Evolutionary conservation across 306 rosid species (phyloP), one percentile per base, ranked within the genome.

Genomic region (Elaeagnus macrophylla): DNA sequence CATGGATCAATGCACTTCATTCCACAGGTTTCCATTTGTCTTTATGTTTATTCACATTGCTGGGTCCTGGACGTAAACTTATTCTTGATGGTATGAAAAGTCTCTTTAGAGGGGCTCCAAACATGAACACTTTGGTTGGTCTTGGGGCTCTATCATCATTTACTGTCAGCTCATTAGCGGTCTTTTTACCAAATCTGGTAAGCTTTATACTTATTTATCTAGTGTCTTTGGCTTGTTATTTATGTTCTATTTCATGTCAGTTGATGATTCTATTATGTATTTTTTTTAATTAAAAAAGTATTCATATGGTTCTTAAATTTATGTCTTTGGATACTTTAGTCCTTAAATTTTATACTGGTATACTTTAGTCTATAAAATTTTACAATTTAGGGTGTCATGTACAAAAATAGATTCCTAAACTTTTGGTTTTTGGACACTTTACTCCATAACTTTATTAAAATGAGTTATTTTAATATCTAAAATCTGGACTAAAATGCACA

Each of bases 71-170:
- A 51, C 95, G 95, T 69, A 85, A 72, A 59, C 95, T 83, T 67
- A 86, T 90, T 60, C 53, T 83, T 48, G 97, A 90, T 62, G 97
- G 97, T 60, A 61, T 86, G 71, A 86, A 77, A 72, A 90, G 97
- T 56, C 90, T 90, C 62, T 52, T 78, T 37, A 90, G 71, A 82
- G 72, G 77, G 71, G 75, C 89, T 5, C 97, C 97, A 60, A 90
- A 90, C 75, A 90, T 90, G 97, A 90, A 90, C 67, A 83, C 94
- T 61, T 74, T 90, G 78, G 97, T 90, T 69, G 94, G 94, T 81
- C 91, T 90, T 60, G 97, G 97, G 61, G 94, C 97, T 71, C 32
- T 90, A 65, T 90, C 97, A n/a, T 90, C 97, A 59, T 90, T 90
- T 74, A 62, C 91, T 57, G 95, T 90, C 86, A 90, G 97, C 51